Conservation (phyloP, 495 filamentous ascomycete genomes). For the Xanthoparmelia taractica region DNA sequence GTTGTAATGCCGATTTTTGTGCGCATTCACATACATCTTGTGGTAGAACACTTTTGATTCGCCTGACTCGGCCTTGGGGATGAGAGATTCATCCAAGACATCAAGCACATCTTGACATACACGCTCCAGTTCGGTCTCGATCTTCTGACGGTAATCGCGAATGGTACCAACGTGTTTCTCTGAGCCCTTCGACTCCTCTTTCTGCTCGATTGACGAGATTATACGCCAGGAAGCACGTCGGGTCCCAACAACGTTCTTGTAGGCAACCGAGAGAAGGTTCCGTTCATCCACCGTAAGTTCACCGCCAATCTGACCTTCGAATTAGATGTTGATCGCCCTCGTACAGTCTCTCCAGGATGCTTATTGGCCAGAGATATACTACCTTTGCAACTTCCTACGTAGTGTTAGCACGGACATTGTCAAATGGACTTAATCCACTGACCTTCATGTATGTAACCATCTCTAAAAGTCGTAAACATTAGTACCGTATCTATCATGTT, state of each 20-base stretch:
- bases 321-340: slow-evolving; percentile 12
- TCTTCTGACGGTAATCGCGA: slow-evolving; percentile 97
- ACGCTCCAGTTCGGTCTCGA: slow-evolving; percentile 94
- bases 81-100: slow-evolving; percentile 89
- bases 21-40: slow-evolving; percentile 76
- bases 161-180: slow-evolving; percentile 96
- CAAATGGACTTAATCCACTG: slow-evolving; percentile 29
- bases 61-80: slow-evolving; percentile 94
- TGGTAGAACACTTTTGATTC: slow-evolving; percentile 99
- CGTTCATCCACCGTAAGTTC: slow-evolving; percentile 97
- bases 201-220: slow-evolving; percentile 99
- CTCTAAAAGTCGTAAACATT: slow-evolving; percentile 44
- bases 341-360: neutral
- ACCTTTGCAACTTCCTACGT: slow-evolving; percentile 71
- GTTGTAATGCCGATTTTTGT: neutral
- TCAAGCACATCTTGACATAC: slow-evolving; percentile 98
- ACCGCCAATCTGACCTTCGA: slow-evolving; percentile 64
- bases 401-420: slow-evolving; percentile 33
- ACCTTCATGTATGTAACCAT: slow-evolving; percentile 99
- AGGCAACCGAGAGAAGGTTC: slow-evolving; percentile 96
- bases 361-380: slow-evolving; percentile 31
- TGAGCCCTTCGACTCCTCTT: slow-evolving; percentile 98
- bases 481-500: slow-evolving; percentile 6
- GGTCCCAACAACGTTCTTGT: slow-evolving; percentile 99
- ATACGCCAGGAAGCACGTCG: slow-evolving; percentile 99